Evolutionary conservation across 805 yeast species (phyloP).

Genomic region (Kuraishia capsulata): DNA sequence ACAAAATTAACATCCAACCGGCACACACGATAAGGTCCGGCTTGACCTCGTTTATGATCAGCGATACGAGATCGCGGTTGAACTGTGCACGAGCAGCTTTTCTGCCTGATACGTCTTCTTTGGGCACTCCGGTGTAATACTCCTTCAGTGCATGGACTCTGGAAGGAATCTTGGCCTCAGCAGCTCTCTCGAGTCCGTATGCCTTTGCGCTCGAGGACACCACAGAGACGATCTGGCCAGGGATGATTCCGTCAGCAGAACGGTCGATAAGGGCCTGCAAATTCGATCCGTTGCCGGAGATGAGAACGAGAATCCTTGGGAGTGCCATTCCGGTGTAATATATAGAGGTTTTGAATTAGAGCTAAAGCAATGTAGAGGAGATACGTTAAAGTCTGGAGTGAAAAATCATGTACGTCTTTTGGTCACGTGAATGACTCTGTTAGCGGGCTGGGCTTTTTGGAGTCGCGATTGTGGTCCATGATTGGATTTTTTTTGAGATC

Average conservation of each 20-base stretch:
- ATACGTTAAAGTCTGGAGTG: too few species aligned
- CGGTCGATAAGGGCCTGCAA: constrained; percentile 91
- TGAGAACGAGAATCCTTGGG: constrained; percentile 59
- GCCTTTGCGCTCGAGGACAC: constrained; percentile 84
- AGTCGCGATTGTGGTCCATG: too few species aligned
- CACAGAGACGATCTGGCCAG: constrained; percentile 56
- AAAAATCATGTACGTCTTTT: too few species aligned
- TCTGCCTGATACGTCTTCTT: constrained; percentile 53
- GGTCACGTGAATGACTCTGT: too few species aligned
- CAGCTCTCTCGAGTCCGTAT: constrained; percentile 78
- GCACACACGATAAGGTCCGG: constrained; percentile 95
- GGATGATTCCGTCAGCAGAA: constrained; percentile 25
- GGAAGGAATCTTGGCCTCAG: constrained; percentile 60
- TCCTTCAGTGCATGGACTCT: constrained; percentile 58
- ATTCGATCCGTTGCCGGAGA: constrained; percentile 95
- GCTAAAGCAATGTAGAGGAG: too few species aligned
- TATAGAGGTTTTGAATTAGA: background rate
- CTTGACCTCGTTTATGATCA: constrained; percentile 42
- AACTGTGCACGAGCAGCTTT: constrained; percentile 55
- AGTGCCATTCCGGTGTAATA: background rate
- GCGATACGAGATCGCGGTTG: constrained; percentile 68
- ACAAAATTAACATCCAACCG: constrained; percentile 94
- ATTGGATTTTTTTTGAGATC: too few species aligned
- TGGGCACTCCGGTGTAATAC: constrained; percentile 70
- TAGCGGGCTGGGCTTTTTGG: too few species aligned